phyloP scores from a whole-genome alignment of 352 stramenopile genomes.

The Phytophthora pisi region DNA sequence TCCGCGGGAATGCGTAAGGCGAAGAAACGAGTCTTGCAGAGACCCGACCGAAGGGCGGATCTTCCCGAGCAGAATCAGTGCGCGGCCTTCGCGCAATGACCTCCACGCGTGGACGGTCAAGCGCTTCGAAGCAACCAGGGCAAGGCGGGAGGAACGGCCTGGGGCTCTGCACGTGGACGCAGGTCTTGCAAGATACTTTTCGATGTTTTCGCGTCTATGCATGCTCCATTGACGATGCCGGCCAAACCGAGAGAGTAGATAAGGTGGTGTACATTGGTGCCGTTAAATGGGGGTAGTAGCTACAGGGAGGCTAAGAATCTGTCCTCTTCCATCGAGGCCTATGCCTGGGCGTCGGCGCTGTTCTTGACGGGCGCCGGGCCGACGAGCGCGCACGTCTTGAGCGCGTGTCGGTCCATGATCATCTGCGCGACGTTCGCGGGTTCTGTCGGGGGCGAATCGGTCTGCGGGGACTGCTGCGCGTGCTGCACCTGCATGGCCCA shows the following conservation, averaged over 20 bases:
- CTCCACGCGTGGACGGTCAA: slow-evolving; percentile 7
- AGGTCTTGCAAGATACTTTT: slow-evolving; percentile 7
- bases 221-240: slow-evolving; percentile 17
- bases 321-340: slow-evolving; percentile 8
- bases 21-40: not conserved
- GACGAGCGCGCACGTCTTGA: slow-evolving; percentile 55
- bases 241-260: not conserved
- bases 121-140: not conserved
- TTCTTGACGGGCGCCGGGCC: slow-evolving; percentile 30
- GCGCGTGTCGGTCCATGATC: slow-evolving; percentile 64
- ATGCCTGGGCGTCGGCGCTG: slow-evolving; percentile 27
- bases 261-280: slow-evolving; percentile 20
- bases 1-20: not conserved
- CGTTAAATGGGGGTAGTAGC: slow-evolving; percentile 14
- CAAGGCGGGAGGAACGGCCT: not conserved
- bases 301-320: slow-evolving; percentile 12
- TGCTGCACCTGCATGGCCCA: slow-evolving; percentile 57
- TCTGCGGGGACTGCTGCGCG: slow-evolving; percentile 13
- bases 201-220: not conserved
- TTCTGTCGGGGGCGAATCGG: slow-evolving; percentile 8
- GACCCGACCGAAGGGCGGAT: not conserved
- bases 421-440: slow-evolving; percentile 50
- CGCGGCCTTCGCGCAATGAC: not conserved
- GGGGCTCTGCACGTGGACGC: not conserved
- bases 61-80: slow-evolving; percentile 13